Base-by-base conservation (phyloP, 495 filamentous ascomycete species). In the Lindgomyces ingoldianus region DNA sequence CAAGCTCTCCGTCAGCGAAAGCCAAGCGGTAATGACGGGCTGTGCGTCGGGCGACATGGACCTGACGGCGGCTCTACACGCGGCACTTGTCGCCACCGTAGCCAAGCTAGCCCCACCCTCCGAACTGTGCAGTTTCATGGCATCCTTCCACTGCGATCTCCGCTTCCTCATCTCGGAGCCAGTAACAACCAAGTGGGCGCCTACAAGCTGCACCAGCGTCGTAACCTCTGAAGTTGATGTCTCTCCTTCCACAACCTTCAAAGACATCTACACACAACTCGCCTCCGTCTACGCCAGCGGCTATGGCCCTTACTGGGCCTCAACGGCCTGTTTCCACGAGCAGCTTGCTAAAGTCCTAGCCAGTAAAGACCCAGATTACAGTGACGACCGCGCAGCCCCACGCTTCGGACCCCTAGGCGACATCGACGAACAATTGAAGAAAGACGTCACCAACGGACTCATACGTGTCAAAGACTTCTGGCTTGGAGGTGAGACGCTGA, bases 131-230 rank as follows among this genome's bases (percentile, higher is more conserved):
- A 57, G 53, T 33, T 57, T 42, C 26, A 57, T 57, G 53, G 53
- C 53, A 1, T 57, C 53, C 16, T 57, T 42, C 53, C 53, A 57
- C 19, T 57, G 30, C 53, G 53, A 57, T 24, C 53, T 57, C 9
- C 53, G 53, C 53, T 22, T 42, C 9, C 53, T 42, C 19, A 57
- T 57, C 53, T 14, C 14, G 6, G 24, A 57, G 2, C 19, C 29
- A 1, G 36, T 39, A 4, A 4, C 29, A 8, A 57, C 53, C 2
- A 57, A 57, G 33, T n/a, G 36, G 8, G 53, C 53, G 2, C 53
- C 53, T 3, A 57, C 53, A 44, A 45, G 30, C 30, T 57, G 53
- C 53, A 57, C 53, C 11, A 57, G 53, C 30, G 36, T 42, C 30
- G 18, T 57, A 2, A 41, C n/a, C 10, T 26, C 53, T 33, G 53